Base-by-base conservation (phyloP, 345 rosid genomes). In the Cardamine resedifolia region DNA sequence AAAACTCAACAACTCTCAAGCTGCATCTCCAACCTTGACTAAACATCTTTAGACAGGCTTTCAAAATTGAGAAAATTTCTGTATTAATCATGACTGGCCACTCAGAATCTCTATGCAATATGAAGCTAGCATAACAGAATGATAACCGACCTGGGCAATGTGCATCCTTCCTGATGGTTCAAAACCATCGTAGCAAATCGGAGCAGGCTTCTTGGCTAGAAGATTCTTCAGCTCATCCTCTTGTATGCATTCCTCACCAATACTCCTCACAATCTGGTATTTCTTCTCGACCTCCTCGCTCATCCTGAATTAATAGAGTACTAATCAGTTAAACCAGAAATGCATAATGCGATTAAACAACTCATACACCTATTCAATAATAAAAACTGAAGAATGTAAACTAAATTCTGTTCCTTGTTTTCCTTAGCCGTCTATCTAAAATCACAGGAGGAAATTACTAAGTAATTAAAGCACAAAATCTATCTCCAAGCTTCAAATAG, bases 131-230 rank as follows among this genome's bases (percentile, higher is more conserved):
- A 56, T 10, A 57, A 31, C 4, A 5, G 26, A 31, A 57, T 5
- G 16, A 31, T 28, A 30, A 39, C 28, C 6, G 19, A 81, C 98
- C 96, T 94, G 97, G 66, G 98, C 97, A 19, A 94, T 89, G 78
- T 94, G 96, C 98, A 94, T 91, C 73, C 92, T 80, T 31, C 96
- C 96, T 15, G 98, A 91, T 52, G 98, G 97, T 83, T 94, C 98
- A 68, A 94, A 91, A 6, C 97, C 97, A 60, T 94, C 98, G 41
- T 94, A 94, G 81, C 97, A 89, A 73, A 91, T 83, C 10, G 96
- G 96, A 21, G 76, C 63, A 62, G 90, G 86, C 78, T 93, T 93
- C 72, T 91, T 85, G 16, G 86, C 59, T 11, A 93, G 87, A 69
- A 90, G 92, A 70, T 81, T 87, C 78, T 77, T 33, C 50, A 93